Evolutionary conservation across 2,329 filamentous ascomycete genomes (phyloP).

Genomic region (Lachnellula arida): DNA sequence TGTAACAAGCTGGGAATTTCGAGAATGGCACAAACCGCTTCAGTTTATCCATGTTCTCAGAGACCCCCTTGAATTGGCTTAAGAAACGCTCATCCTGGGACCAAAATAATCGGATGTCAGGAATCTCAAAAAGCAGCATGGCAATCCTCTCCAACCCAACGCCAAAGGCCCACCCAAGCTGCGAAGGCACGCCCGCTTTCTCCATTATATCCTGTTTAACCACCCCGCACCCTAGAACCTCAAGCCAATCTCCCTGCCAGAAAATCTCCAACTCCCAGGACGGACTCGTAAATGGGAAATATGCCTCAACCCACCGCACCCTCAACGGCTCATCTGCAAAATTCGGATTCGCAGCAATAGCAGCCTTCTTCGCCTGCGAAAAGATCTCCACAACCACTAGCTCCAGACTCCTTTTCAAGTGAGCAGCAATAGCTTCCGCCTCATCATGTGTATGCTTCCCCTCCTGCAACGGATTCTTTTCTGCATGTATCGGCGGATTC

Average conservation of each 20-base stretch:
- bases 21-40: slow-evolving; percentile 80
- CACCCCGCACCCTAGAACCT: slow-evolving; percentile 89
- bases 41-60: slow-evolving; percentile 44
- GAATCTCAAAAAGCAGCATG: slow-evolving; percentile 95
- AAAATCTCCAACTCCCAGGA: slow-evolving; percentile 96
- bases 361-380: slow-evolving; percentile 65
- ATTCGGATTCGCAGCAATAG: slow-evolving; percentile 44
- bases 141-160: slow-evolving; percentile 91
- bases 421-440: slow-evolving; percentile 74
- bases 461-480: slow-evolving; percentile 78
- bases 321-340: slow-evolving; percentile 66
- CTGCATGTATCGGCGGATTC: slow-evolving; percentile 70
- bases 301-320: slow-evolving; percentile 93
- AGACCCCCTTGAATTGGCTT: slow-evolving; percentile 70
- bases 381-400: slow-evolving; percentile 89
- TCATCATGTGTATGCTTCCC: slow-evolving; percentile 67
- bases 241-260: slow-evolving; percentile 92
- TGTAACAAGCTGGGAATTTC: slow-evolving; percentile 82
- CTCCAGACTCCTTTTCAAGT: slow-evolving; percentile 86
- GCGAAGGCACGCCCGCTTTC: slow-evolving; percentile 68
- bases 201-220: slow-evolving; percentile 77
- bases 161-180: slow-evolving; percentile 93
- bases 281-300: slow-evolving; percentile 94
- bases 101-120: slow-evolving; percentile 97
- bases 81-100: slow-evolving; percentile 79